phyloP scores from a whole-genome alignment of 2,329 filamentous ascomycete genomes.

The Chaetomiaceae sp. region DNA sequence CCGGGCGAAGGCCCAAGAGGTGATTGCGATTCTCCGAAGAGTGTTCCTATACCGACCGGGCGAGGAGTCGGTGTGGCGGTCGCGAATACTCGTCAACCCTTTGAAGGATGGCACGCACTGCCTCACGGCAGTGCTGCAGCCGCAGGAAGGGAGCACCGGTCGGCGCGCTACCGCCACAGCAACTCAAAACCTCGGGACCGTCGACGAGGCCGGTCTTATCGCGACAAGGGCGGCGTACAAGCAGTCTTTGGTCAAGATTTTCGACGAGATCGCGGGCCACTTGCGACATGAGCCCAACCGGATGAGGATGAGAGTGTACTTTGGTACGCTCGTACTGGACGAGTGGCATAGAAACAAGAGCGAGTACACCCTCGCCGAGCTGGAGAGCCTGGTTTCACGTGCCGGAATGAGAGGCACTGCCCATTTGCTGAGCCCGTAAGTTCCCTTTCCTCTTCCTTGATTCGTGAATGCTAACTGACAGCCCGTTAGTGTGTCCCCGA shows the following conservation, averaged over 20 bases:
- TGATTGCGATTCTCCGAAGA: conserved; percentile 1
- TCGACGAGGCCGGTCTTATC: neutral
- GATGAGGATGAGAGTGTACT: conserved; percentile 24
- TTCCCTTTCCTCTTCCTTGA: neutral
- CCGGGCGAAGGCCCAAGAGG: conserved; percentile 8
- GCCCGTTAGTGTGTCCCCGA: conserved; percentile 3
- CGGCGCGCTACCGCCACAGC: neutral
- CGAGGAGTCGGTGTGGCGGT: conserved; percentile 19
- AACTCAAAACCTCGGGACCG: too few relatives aligned
- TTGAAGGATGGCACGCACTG: neutral
- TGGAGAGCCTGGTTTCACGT: conserved; percentile 9
- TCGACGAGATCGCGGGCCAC: conserved; percentile 1
- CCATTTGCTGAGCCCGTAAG: conserved; percentile 16
- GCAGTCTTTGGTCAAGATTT: neutral
- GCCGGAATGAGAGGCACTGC: conserved; percentile 21
- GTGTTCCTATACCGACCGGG: conserved; percentile 5
- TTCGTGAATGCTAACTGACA: neutral
- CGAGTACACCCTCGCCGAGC: conserved; percentile 18
- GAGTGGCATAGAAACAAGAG: conserved; percentile 22
- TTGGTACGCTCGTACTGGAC: conserved; percentile 21
- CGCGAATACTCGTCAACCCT: conserved; percentile 16
- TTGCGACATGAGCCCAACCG: conserved; percentile 16
- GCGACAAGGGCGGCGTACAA: conserved; percentile 8
- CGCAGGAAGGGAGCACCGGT: conserved; percentile 4
- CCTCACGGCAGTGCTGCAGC: conserved; percentile 4